Evolutionary conservation across 140 eudicot species (phyloP).

Genomic region (Anethum foeniculum): DNA sequence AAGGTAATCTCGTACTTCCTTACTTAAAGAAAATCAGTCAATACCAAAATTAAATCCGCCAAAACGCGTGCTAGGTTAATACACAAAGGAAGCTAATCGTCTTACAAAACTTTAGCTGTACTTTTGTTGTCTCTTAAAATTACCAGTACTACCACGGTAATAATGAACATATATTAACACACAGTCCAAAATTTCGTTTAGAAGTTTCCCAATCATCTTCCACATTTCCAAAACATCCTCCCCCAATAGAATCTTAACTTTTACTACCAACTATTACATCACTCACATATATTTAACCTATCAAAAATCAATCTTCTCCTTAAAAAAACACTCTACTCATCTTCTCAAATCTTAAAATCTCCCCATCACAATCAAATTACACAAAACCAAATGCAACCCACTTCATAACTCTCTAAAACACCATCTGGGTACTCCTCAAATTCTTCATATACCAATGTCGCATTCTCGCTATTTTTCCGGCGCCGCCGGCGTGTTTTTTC

Average conservation of each 20-base stretch:
- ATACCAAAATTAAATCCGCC: background rate
- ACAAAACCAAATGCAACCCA: slow-evolving; percentile 6
- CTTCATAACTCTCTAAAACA: background rate
- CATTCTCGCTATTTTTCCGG: slow-evolving; percentile 21
- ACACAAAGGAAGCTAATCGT: background rate
- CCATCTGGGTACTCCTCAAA: background rate
- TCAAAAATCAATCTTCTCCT: background rate
- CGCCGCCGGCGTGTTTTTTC: slow-evolving; percentile 14
- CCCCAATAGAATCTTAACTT: background rate
- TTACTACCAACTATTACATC: slow-evolving; percentile 3
- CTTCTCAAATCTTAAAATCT: slow-evolving; percentile 2
- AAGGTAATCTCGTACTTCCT: no score
- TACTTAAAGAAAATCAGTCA: no score
- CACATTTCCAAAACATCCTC: slow-evolving; percentile 7
- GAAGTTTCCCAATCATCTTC: background rate
- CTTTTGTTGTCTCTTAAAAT: no score
- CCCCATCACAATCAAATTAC: background rate
- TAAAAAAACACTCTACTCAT: background rate
- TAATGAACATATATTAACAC: background rate
- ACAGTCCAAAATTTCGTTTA: background rate
- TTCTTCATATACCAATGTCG: slow-evolving; percentile 10
- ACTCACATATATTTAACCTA: background rate
- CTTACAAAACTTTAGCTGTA: background rate
- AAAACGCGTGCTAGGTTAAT: no score
- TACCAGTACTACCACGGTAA: no score